Base-by-base conservation (phyloP, 495 filamentous ascomycete genomes). In the Melanomma pulvis-pyrius region DNA sequence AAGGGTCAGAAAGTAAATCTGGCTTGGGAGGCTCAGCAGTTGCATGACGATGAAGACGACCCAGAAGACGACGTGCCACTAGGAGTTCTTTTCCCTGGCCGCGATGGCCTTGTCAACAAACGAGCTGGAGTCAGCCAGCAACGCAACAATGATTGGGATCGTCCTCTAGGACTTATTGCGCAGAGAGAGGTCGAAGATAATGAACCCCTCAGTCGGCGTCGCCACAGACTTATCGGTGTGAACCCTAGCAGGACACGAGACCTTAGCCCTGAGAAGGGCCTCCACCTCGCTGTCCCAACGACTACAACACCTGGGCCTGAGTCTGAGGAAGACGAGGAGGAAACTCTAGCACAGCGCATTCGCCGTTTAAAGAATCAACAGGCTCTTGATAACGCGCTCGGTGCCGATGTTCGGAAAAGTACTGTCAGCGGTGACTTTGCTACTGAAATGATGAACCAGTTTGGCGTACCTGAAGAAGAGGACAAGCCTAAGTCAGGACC, bases 81-180 rank as follows among this genome's bases (percentile, higher is more conserved):
- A 21, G 94, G 87, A 21, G 81, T 97, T 75, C 80, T 98, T 19
- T 91, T 84, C 70, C 84, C 87, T 0, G 80, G 84, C 21, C 87
- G 87, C 69, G 73, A 82, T n/a, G 77, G 81, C 12, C 76, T 80
- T 12, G 73, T 80, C 9, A 79, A 80, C 34, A 82, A 87, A 41
- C 77, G 17, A 21, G 29, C 30, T 36, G 52, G 54, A 17, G 47
- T 28, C 21, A 44, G 12, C 49, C 39, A 53, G 30, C 59, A 59
- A 11, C 63, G 66, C 9, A 61, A 61, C 25, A 58, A 24, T 6
- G 74, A 77, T 25, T 76, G 69, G 70, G 79, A 88, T 50, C 84
- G 90, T 19, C 92, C 93, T 0, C 73, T 93, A 22, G 94, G 94
- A 15, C 78, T 98, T 21, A 88, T 98, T 81, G 92, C 93, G 73